phyloP scores from a whole-genome alignment of 73 alveolate genomes.

The Tetrahymena elliotti region DNA sequence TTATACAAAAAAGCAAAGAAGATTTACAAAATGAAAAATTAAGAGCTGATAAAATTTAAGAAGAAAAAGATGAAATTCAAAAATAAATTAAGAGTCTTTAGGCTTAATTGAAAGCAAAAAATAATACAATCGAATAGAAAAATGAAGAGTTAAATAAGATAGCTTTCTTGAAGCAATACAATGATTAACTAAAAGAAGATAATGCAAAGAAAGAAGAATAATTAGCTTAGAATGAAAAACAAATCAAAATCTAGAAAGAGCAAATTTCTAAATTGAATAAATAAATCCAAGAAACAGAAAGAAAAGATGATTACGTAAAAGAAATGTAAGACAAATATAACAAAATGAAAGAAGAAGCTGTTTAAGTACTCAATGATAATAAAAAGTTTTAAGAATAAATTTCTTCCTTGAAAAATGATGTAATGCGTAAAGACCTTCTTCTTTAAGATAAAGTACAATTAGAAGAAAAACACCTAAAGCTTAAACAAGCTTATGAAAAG shows the following conservation, averaged over 20 bases:
- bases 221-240: not conserved
- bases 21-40: not conserved
- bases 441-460: not conserved
- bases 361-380: not conserved
- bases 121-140: not conserved
- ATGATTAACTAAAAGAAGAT: not conserved
- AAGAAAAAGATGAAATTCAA: not conserved
- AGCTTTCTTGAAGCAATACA: not conserved
- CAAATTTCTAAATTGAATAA: not conserved
- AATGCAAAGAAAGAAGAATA: not conserved
- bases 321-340: not conserved
- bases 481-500: not conserved
- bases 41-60: not conserved
- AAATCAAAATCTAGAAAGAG: not conserved
- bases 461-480: not conserved
- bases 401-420: not conserved
- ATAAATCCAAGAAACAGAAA: not conserved
- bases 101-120: not conserved
- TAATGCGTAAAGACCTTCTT: not conserved
- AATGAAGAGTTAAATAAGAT: not conserved
- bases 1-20: not conserved
- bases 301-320: not conserved
- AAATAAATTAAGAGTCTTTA: not conserved
- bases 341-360: not conserved
- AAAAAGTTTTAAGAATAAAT: not conserved